Conservation (phyloP, 805 yeast species). For the Tetrapisispora taiwanensis region DNA sequence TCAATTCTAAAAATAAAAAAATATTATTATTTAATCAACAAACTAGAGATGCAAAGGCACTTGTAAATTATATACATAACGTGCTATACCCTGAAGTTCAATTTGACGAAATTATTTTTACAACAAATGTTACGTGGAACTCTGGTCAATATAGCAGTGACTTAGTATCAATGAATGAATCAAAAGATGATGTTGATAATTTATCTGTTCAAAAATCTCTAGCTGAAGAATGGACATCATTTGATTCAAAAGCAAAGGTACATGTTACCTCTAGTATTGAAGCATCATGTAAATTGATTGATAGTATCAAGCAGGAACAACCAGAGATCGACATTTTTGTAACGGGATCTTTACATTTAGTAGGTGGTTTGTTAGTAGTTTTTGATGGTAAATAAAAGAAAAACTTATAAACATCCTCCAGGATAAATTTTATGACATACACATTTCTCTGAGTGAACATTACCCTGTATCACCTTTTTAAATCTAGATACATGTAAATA, state of each 20-base stretch:
- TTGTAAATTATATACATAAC: conserved; percentile 45
- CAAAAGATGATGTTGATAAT: conserved; percentile 68
- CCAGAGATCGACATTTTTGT: conserved; percentile 63
- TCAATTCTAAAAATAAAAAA: conserved; percentile 16
- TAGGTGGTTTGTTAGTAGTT: conserved; percentile 88
- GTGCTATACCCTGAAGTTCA: conserved; percentile 32
- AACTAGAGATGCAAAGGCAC: conserved; percentile 68
- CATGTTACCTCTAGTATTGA: conserved; percentile 68
- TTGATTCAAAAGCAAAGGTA: conserved; percentile 32
- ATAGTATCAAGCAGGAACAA: conserved; percentile 19
- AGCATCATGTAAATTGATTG: conserved; percentile 47
- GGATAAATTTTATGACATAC: too few relatives aligned
- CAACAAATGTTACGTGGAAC: conserved; percentile 89
- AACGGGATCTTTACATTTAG: conserved; percentile 87
- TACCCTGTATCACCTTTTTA: too few relatives aligned
- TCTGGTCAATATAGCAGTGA: conserved; percentile 72
- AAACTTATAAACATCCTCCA: too few relatives aligned
- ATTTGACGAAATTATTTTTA: conserved; percentile 73
- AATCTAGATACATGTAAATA: too few relatives aligned
- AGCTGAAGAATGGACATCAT: conserved; percentile 55
- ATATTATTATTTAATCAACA: conserved; percentile 88
- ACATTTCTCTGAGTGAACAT: too few relatives aligned
- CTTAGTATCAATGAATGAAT: conserved; percentile 74
- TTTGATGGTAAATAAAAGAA: conserved; percentile 36
- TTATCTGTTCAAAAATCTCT: conserved; percentile 70